Conservation (phyloP, 2,329 filamentous ascomycete species). For the Aspergillus brunneoviolaceus region DNA sequence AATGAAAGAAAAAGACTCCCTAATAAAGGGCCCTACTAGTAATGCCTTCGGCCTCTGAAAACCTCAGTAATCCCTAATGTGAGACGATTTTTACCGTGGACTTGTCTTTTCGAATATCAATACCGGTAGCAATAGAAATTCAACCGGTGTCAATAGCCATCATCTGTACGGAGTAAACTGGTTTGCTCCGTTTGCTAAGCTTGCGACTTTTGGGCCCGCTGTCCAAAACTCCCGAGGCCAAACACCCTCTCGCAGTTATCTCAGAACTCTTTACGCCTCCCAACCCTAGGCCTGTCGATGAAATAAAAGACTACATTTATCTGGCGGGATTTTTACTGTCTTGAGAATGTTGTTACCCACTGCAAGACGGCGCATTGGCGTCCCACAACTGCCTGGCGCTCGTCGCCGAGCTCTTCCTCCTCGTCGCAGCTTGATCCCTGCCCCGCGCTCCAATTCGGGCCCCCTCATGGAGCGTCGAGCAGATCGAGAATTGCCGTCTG, state of each 20-base stretch:
- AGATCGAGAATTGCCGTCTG: constrained; percentile 53
- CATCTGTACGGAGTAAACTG: neutral
- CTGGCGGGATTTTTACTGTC: neutral
- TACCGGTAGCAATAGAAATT: too few relatives aligned
- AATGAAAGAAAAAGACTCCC: too few relatives aligned
- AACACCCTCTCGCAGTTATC: too few relatives aligned
- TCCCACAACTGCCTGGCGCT: constrained; percentile 14
- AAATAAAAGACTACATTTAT: neutral
- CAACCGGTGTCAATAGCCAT: too few relatives aligned
- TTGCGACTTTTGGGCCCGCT: too few relatives aligned
- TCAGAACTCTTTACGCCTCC: too few relatives aligned
- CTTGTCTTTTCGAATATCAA: too few relatives aligned
- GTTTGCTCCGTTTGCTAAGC: constrained; percentile 30
- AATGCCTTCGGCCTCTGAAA: too few relatives aligned
- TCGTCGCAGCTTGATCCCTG: constrained; percentile 50
- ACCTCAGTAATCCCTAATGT: too few relatives aligned
- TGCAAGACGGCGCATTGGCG: constrained; percentile 21
- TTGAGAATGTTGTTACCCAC: constrained; percentile 19
- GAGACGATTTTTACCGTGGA: too few relatives aligned
- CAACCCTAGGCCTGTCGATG: neutral
- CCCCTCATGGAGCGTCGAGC: constrained; percentile 54
- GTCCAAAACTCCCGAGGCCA: too few relatives aligned
- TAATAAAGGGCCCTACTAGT: too few relatives aligned
- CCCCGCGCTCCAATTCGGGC: constrained; percentile 51
- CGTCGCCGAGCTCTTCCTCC: constrained; percentile 15